A percentile compares a stretch with the other conserved stretches of the same genome.
These are phyloP conservation scores for Boletus rex-veris DNA, from an alignment of 768 basidiomycete genomes.

Conservation along the genomic window DNA sequence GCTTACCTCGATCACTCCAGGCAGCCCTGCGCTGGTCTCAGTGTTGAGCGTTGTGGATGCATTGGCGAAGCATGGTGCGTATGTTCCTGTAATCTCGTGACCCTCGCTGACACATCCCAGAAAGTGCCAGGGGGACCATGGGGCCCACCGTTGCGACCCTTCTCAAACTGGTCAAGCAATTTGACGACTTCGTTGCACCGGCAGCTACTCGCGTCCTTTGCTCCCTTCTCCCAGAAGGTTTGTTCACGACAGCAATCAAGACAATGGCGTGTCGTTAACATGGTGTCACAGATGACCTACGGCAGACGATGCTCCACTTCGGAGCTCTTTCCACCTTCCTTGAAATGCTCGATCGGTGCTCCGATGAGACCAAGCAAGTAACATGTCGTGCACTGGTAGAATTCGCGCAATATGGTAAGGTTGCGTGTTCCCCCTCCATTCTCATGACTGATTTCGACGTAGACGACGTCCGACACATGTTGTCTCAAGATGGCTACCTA, in stretches of 20 bases:
- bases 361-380: slow-evolving; percentile 17
- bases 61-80: slow-evolving; percentile 15
- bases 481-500: slow-evolving; percentile 8
- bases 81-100: not conserved
- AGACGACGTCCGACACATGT: slow-evolving; percentile 11
- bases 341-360: slow-evolving; percentile 21
- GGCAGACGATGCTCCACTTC: slow-evolving; percentile 14
- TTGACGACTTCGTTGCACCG: slow-evolving; percentile 30
- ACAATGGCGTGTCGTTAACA: not conserved
- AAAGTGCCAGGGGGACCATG: slow-evolving; percentile 7
- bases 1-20: slow-evolving; percentile 12
- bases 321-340: slow-evolving; percentile 15
- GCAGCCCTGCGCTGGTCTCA: slow-evolving; percentile 19
- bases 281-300: slow-evolving; percentile 14
- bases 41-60: slow-evolving; percentile 18
- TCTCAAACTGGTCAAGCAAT: slow-evolving; percentile 17
- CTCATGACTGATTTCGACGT: not conserved
- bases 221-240: slow-evolving; percentile 23
- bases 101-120: not conserved
- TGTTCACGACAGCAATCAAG: not conserved
- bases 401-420: slow-evolving; percentile 19
- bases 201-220: slow-evolving; percentile 26
- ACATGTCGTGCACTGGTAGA: slow-evolving; percentile 10
- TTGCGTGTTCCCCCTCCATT: not conserved
- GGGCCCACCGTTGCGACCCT: slow-evolving; percentile 10